Percentiles rank a stretch among this genome's conserved stretches.
phyloP scores from a whole-genome alignment of 192 early-diverging fungal genomes.

The Backusella sp. region DNA sequence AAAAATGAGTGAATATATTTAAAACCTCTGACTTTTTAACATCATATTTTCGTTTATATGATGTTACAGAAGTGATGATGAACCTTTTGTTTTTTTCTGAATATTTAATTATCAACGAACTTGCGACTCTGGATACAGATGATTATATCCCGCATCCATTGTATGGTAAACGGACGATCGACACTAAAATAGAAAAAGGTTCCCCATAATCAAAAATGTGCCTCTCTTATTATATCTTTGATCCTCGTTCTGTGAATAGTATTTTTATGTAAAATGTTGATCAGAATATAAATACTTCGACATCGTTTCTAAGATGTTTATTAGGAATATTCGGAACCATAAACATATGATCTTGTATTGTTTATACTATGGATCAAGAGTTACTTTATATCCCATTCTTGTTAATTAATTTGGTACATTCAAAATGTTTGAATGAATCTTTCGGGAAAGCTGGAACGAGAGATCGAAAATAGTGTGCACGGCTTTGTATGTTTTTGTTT shows the following conservation, averaged over 20 bases:
- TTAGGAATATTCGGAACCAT: neutral
- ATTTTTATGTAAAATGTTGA: constrained; percentile 7
- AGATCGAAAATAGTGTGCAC: neutral
- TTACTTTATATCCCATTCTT: neutral
- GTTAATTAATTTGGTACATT: neutral
- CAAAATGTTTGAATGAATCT: neutral
- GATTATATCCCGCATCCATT: constrained; percentile 1
- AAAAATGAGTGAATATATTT: neutral
- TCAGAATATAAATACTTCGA: neutral
- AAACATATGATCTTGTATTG: neutral
- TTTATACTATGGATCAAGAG: neutral
- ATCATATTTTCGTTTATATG: neutral
- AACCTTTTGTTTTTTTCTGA: neutral
- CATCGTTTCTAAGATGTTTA: neutral
- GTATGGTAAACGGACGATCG: neutral
- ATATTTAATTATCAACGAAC: neutral
- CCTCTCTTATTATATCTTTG: neutral
- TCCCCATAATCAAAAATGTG: neutral
- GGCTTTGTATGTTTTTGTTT: constrained; percentile 1
- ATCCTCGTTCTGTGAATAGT: neutral
- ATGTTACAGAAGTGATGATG: neutral
- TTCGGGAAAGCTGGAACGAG: neutral
- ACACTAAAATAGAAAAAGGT: constrained; percentile 1
- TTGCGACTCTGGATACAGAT: neutral
- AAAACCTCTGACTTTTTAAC: neutral